A percentile compares a stretch with the other conserved stretches of the same genome.
These are phyloP conservation scores for Turnera subulata DNA, from an alignment of 345 rosid species.

Conservation along the genomic window DNA sequence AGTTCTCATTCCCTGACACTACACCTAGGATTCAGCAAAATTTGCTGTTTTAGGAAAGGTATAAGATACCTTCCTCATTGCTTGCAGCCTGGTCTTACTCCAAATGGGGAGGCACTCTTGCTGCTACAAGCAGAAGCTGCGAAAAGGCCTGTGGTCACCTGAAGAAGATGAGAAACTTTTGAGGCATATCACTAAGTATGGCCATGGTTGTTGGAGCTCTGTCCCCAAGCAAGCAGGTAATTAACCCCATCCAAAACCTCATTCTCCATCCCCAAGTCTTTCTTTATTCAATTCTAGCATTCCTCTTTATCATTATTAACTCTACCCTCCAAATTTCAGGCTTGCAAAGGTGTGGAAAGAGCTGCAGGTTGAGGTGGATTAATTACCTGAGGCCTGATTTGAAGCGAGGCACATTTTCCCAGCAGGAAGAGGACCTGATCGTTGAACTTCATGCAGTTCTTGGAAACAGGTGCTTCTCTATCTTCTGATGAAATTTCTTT, in stretches of 20 bases:
- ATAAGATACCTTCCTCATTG: constrained; percentile 2
- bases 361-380: constrained; percentile 95
- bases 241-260: too few species aligned
- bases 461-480: constrained; percentile 59
- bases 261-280: not conserved
- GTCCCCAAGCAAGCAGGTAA: constrained; percentile 95
- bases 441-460: constrained; percentile 89
- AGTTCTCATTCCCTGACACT: constrained; percentile 36
- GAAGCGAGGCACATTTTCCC: constrained; percentile 94
- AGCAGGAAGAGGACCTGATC: constrained; percentile 80
- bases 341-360: constrained; percentile 93
- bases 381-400: constrained; percentile 95
- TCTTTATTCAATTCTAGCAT: not conserved
- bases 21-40: constrained; percentile 31
- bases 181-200: constrained; percentile 76
- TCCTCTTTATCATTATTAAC: too few species aligned
- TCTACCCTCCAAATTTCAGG: constrained; percentile 43
- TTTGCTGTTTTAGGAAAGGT: constrained; percentile 23
- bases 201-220: constrained; percentile 99
- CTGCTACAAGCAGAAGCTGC: constrained; percentile 92
- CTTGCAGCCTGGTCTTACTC: constrained; percentile 9
- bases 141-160: constrained; percentile 99
- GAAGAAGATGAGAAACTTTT: constrained; percentile 97
- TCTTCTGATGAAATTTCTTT: not conserved
- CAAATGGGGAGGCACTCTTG: constrained; percentile 95